These are phyloP conservation scores for Agastache rugosa DNA, from an alignment of 257 asterid species.

Conservation along the genomic window DNA sequence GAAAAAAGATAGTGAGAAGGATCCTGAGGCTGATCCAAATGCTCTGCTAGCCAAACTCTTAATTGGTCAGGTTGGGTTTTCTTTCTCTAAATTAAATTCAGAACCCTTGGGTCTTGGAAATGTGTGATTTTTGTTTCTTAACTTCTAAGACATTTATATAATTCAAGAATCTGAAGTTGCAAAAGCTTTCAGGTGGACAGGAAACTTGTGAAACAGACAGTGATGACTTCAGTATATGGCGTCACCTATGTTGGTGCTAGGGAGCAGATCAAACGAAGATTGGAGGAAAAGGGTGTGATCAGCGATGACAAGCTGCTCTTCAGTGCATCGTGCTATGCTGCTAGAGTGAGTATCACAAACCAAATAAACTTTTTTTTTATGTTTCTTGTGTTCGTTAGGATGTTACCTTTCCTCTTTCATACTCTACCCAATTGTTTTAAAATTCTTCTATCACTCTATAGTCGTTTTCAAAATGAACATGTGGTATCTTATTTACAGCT, in stretches of 20 bases:
- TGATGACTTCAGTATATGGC: conserved; percentile 98
- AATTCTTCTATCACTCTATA: background rate
- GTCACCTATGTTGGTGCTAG: conserved; percentile 98
- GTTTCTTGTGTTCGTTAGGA: conserved; percentile 19
- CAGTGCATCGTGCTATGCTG: conserved; percentile 88
- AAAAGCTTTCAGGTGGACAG: conserved; percentile 78
- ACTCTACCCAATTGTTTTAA: background rate
- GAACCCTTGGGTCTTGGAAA: conserved; percentile 12
- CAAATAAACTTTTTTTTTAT: conserved; percentile 1
- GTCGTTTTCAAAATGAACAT: background rate
- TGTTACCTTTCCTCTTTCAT: background rate
- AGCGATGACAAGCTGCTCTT: conserved; percentile 77
- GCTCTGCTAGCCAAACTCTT: conserved; percentile 81
- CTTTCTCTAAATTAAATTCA: conserved; percentile 9
- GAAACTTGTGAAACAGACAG: conserved; percentile 94
- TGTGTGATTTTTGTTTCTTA: conserved; percentile 11
- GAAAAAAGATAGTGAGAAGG: conserved; percentile 77
- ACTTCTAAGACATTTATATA: conserved; percentile 25
- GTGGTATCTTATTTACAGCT: background rate
- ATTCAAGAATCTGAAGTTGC: conserved; percentile 38
- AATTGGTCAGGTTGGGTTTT: conserved; percentile 71
- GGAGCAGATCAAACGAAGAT: conserved; percentile 87
- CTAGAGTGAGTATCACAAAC: conserved; percentile 63
- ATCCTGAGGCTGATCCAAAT: conserved; percentile 69
- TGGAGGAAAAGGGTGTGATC: conserved; percentile 90